Conservation (phyloP, 1,284 basidiomycete genomes). For the Testicularia cyperi region DNA sequence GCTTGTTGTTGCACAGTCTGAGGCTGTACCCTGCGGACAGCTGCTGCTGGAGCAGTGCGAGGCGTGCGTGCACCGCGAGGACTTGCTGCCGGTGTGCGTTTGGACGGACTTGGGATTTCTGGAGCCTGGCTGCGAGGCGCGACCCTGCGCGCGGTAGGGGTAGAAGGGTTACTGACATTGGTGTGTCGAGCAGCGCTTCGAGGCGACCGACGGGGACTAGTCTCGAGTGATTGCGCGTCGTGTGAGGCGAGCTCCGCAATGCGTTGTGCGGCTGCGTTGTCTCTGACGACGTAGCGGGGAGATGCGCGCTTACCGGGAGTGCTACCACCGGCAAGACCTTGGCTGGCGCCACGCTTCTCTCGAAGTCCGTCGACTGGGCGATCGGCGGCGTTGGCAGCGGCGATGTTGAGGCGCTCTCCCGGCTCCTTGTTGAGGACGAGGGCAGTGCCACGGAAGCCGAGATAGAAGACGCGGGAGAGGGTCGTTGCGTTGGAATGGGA, state of each 20-base stretch:
- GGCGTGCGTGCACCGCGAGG: conserved; percentile 7
- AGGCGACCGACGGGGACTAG: conserved; percentile 16
- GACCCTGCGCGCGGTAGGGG: conserved; percentile 12
- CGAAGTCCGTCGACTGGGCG: conserved; percentile 41
- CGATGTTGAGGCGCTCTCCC: conserved; percentile 41
- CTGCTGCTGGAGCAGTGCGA: conserved; percentile 15
- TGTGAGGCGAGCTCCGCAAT: conserved; percentile 19
- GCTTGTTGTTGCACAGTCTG: conserved; percentile 1
- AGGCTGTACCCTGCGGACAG: conserved; percentile 2
- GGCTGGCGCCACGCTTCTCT: conserved; percentile 34
- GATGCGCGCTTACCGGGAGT: neutral
- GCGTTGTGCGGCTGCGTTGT: conserved; percentile 12
- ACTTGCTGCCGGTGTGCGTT: conserved; percentile 4
- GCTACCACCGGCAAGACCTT: conserved; percentile 35
- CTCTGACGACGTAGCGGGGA: conserved; percentile 16
- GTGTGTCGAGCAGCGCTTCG: conserved; percentile 2
- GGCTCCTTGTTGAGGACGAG: conserved; percentile 41
- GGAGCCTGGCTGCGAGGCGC: conserved; percentile 1
- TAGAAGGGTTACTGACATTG: neutral
- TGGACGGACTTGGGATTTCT: conserved; percentile 5
- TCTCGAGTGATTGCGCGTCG: neutral
- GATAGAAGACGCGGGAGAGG: conserved; percentile 51
- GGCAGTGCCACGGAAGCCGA: conserved; percentile 54
- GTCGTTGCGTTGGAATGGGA: conserved; percentile 45
- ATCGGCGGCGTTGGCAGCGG: conserved; percentile 50